Evolutionary conservation across 768 basidiomycete species (phyloP).

Genomic region (Lactifluus rugatus): DNA sequence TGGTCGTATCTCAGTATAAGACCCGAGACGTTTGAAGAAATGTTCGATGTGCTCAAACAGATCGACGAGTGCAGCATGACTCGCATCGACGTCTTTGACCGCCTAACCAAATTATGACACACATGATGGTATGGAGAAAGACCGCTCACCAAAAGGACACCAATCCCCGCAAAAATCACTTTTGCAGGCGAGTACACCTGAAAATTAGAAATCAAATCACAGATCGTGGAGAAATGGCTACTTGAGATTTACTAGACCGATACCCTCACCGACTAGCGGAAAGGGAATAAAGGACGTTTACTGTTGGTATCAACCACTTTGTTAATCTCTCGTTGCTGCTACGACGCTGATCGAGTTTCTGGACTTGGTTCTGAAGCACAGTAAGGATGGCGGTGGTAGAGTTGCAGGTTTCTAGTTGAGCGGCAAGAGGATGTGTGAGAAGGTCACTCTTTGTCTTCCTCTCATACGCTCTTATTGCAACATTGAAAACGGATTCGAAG

Average conservation of each 20-base stretch:
- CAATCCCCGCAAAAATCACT: not conserved
- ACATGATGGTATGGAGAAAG: not conserved
- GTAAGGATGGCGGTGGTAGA: not conserved
- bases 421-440: not conserved
- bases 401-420: not conserved
- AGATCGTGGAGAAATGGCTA: not conserved
- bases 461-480: not conserved
- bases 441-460: not conserved
- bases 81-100: not conserved
- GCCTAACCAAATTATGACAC: not conserved
- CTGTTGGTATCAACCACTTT: not conserved
- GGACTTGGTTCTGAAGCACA: not conserved
- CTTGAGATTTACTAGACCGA: not conserved
- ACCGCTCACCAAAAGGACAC: not conserved
- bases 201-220: not conserved
- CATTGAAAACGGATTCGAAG: not conserved
- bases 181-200: not conserved
- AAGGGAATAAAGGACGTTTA: not conserved
- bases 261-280: not conserved
- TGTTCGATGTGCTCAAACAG: not conserved
- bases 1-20: not conserved
- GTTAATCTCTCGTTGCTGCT: not conserved
- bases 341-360: not conserved
- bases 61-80: not conserved
- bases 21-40: not conserved